Evolutionary conservation across 2,329 filamentous ascomycete species (phyloP), one percentile per base, ranked within the genome.

Genomic region (Fusarium humuli): DNA sequence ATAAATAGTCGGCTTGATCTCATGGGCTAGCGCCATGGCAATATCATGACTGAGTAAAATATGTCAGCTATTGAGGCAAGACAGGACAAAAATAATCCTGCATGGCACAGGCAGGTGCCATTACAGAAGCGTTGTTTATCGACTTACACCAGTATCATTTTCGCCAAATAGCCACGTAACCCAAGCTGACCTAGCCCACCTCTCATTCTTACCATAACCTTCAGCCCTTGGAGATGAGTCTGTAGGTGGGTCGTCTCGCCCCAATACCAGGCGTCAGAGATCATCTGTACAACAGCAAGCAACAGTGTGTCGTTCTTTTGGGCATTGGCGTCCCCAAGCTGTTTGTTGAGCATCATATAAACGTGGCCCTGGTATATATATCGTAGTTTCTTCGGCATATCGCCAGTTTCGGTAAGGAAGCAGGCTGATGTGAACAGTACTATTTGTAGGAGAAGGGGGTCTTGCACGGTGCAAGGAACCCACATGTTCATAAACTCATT

Each of bases 251-350:
- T 73, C 0, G 79, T 81, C 27, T 81, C 81, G 8, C 84, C 84
- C 84, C 84, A 86, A 70, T 86, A 86, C 85, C 86, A 88, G 61
- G 86, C 85, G 47, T 85, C 81, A 25, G 85, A 75, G 23, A 85
- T 80, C 64, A 87, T 79, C 71, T 86, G 85, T 2, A 83, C 75
- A 7, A 86, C 83, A 5, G 80, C 83, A 7, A 84, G 80, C 41
- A 87, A 81, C 6, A 82, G 80, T 32, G 82, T 80, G 65, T 86
- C 84, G 55, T 78, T 82, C 1, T 81, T 80, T n/a, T 79, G 76
- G 20, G 77, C 73, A 3, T 74, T 71, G 6, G 78, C 69, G 20
- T 79, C 74, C 40, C 77, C 77, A 18, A 87, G 80, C 42, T 84
- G 82, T 42, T 83, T 79, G 65, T 86, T 86, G 32, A 87, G 78